These are phyloP conservation scores for Phytophthora syringae DNA, from an alignment of 352 stramenopile genomes.

Conservation along the genomic window DNA sequence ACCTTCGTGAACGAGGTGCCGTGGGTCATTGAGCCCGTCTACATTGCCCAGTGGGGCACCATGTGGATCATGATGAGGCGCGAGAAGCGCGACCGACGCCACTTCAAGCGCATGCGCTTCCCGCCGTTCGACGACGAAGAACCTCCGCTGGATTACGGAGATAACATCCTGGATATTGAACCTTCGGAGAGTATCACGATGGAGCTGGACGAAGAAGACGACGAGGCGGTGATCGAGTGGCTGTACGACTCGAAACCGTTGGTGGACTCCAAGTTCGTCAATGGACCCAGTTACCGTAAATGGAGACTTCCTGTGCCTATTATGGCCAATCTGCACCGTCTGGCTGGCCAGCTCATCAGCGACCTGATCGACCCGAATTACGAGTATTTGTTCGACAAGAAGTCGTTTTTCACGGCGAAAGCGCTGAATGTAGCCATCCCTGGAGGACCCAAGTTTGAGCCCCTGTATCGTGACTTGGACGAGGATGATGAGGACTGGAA, in stretches of 20 bases:
- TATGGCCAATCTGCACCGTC: constrained; percentile 98
- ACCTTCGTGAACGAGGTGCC: constrained; percentile 99
- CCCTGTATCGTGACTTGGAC: constrained; percentile 97
- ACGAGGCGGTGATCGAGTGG: constrained; percentile 96
- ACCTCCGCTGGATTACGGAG: constrained; percentile 95
- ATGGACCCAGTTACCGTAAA: constrained; percentile 97
- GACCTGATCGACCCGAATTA: constrained; percentile 98
- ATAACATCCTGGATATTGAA: constrained; percentile 98
- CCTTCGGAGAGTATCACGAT: constrained; percentile 97
- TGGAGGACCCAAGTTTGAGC: constrained; percentile 99
- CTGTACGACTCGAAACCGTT: constrained; percentile 98
- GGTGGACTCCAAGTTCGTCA: constrained; percentile 94
- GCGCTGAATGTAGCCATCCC: constrained; percentile 99
- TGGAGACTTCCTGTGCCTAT: constrained; percentile 98
- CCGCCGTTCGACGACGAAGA: constrained; percentile 99
- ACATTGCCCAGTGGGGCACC: constrained; percentile 99
- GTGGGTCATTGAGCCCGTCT: constrained; percentile 99
- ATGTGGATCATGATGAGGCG: constrained; percentile 99
- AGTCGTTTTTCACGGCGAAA: constrained; percentile 99
- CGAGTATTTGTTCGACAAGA: constrained; percentile 94
- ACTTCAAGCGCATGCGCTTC: constrained; percentile 99
- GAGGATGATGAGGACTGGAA: constrained; percentile 99
- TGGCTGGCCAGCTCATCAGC: constrained; percentile 97
- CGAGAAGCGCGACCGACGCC: constrained; percentile 98
- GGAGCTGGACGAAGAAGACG: constrained; percentile 96